These are phyloP conservation scores for Bromus sterilis DNA, from an alignment of 176 grass and related monocot genomes.

Conservation along the genomic window DNA sequence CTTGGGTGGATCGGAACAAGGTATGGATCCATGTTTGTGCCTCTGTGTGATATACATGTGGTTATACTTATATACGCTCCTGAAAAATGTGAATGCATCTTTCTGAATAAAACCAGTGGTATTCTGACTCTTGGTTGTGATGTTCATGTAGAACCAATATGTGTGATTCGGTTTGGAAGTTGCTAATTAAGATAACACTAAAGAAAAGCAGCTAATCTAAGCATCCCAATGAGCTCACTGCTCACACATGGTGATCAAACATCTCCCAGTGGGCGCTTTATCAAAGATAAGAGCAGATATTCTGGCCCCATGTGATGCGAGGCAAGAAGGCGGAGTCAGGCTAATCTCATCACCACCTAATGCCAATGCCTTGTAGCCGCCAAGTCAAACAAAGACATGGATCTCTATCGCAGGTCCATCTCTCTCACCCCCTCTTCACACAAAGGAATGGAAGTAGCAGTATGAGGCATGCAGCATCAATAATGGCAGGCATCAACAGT, in stretches of 20 bases:
- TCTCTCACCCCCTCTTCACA: no score
- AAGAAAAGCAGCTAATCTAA: conserved; percentile 6
- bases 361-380: conserved; percentile 6
- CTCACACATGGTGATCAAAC: conserved; percentile 17
- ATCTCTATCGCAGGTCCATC: no score
- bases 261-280: conserved; percentile 20
- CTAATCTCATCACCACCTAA: conserved; percentile 18
- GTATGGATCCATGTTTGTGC: no score
- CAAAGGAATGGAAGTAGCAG: not conserved
- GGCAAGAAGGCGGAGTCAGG: not conserved
- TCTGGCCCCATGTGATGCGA: conserved; percentile 36
- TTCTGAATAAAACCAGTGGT: not conserved
- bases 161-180: conserved; percentile 13
- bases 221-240: not conserved
- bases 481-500: conserved; percentile 21
- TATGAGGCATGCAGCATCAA: not conserved
- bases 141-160: not conserved
- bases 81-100: not conserved
- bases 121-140: not conserved
- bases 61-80: not conserved
- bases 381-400: conserved; percentile 28
- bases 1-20: not conserved
- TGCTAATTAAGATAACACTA: conserved; percentile 2
- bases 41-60: no score
- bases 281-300: conserved; percentile 6